Base-by-base conservation (phyloP, 768 basidiomycete species). In the Mycena vitilis region DNA sequence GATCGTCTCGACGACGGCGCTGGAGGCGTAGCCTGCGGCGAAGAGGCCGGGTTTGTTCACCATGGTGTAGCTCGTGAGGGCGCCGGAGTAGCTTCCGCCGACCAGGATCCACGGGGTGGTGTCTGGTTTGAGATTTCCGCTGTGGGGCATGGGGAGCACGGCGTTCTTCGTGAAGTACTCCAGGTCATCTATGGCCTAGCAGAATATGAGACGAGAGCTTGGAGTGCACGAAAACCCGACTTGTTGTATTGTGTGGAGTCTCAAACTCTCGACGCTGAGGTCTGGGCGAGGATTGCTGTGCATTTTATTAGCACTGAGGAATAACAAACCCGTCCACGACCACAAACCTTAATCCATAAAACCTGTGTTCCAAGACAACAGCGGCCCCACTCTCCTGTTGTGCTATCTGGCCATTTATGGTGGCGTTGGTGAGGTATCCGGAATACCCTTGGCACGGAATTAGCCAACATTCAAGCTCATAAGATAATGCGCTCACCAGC, bases 321-420 rank as follows among this genome's bases (percentile, higher is more conserved):
- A 40, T 40, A 15, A 40, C 10, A 9, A 40, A 40, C 10, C 11
- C 40, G 15, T 5, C 40, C 2, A 40, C 40, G 40, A 40, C 40
- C 40, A 8, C 4, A 40, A 10, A 40, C 40, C 44, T 71, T n/a
- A 86, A 78, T 16, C 92, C 92, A 69, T 88, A 93, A 82, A 89
- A 94, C 25, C 92, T 85, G 73, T 93, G 92, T 73, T 93, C 91
- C 30, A 92, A 68, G 36, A 92, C 79, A 69, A 93, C 81, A 7
- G 86, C 84, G 20, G 87, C 87, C 23, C 88, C 91, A 42, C 85
- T 86, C 65, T 91, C 82, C 75, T 89, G 87, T 73, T 91, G 87
- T 12, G 90, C 88, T 67, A 91, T 87, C 58, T 83, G 80, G 18
- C 91, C 91, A 67, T 84, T 88, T 70, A 93, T 85, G 7, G 88